Conservation (phyloP, 2,329 filamentous ascomycete genomes). For the Aureobasidium vineae region DNA sequence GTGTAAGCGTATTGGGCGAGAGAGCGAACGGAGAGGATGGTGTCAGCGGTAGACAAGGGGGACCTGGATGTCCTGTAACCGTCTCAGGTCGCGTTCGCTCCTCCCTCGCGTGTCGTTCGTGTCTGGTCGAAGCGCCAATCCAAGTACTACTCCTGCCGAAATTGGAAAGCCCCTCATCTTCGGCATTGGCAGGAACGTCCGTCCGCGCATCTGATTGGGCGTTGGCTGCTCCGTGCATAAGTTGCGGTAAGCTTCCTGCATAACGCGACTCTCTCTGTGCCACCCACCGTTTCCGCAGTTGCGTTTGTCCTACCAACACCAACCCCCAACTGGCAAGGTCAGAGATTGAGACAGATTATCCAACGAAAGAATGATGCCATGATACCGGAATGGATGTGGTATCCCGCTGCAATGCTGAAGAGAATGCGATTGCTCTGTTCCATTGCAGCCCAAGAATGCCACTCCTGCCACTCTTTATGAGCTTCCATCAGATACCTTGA, state of each 20-base stretch:
- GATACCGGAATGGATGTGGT: background rate
- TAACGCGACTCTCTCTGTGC: conserved; percentile 5
- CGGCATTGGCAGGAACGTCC: background rate
- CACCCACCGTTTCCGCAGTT: conserved; percentile 12
- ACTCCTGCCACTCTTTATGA: background rate
- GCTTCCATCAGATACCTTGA: background rate
- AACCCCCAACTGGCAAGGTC: conserved; percentile 10
- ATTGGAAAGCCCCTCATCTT: conserved; percentile 2
- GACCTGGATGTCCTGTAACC: conserved; percentile 12
- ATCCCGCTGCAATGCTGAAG: background rate
- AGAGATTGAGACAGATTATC: background rate
- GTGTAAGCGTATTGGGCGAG: conserved; percentile 17
- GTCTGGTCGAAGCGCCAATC: conserved; percentile 5
- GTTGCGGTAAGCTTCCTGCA: background rate
- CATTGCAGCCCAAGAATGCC: background rate
- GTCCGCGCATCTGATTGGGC: conserved; percentile 2
- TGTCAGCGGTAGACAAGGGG: conserved; percentile 17
- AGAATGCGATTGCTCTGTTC: background rate
- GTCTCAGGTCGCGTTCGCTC: conserved; percentile 21
- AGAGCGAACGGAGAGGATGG: conserved; percentile 5
- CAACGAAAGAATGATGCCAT: background rate
- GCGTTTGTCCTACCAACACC: conserved; percentile 20
- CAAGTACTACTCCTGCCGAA: conserved; percentile 20
- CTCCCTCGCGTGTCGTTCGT: conserved; percentile 15
- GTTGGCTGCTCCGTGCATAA: conserved; percentile 5